These are phyloP conservation scores for Talaromyces verruculosus DNA, from an alignment of 2,329 filamentous ascomycete genomes.

Conservation along the genomic window DNA sequence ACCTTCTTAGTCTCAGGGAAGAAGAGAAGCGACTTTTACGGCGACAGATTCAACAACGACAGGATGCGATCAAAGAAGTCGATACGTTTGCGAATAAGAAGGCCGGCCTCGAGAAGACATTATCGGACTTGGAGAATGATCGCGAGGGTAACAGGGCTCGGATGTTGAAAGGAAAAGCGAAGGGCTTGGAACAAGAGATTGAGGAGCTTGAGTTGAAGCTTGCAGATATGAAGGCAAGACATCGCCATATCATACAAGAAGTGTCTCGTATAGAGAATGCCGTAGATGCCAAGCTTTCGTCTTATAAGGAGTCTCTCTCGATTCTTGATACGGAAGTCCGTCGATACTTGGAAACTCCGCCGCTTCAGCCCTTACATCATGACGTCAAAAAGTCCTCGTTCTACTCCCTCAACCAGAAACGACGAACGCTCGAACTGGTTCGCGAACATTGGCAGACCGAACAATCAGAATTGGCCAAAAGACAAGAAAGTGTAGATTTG, in stretches of 20 bases:
- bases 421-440: constrained; percentile 61
- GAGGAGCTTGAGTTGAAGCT: constrained; percentile 57
- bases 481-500: constrained; percentile 49
- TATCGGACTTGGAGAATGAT: constrained; percentile 50
- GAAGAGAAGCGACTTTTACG: constrained; percentile 56
- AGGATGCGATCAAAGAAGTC: constrained; percentile 52
- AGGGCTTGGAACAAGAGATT: constrained; percentile 57
- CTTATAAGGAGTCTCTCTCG: constrained; percentile 57
- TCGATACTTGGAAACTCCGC: constrained; percentile 53
- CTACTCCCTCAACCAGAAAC: constrained; percentile 54
- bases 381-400: constrained; percentile 42
- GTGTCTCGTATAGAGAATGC: constrained; percentile 57
- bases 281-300: constrained; percentile 58
- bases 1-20: constrained; percentile 56
- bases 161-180: constrained; percentile 52
- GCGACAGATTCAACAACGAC: constrained; percentile 46
- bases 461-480: constrained; percentile 45
- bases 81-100: constrained; percentile 53
- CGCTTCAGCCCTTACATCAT: constrained; percentile 40
- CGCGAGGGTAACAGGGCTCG: constrained; percentile 47
- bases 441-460: constrained; percentile 57
- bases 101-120: constrained; percentile 51
- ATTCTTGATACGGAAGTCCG: constrained; percentile 57
- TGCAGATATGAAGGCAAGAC: constrained; percentile 55
- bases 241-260: constrained; percentile 54